A percentile compares a stretch with the other conserved stretches of the same genome.
Evolutionary conservation across 805 yeast species (phyloP).

Genomic region (Barnettozyma californica): DNA sequence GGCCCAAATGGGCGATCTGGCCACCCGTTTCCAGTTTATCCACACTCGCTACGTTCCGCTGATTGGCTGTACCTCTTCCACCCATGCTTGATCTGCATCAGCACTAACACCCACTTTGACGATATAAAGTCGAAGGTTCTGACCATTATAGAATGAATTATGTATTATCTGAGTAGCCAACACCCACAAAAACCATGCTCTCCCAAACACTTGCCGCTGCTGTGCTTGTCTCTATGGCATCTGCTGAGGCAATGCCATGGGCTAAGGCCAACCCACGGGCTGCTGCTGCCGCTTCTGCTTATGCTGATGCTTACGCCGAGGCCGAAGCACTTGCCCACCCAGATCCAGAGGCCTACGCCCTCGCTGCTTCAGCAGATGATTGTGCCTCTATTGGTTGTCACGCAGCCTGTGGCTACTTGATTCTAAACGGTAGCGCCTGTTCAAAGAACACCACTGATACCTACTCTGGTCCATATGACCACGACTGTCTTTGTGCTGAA

Average conservation of each 20-base stretch:
- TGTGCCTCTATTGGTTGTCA: conserved; percentile 30
- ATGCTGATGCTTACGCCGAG: conserved; percentile 20
- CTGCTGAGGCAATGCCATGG: conserved; percentile 18
- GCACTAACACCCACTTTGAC: not conserved
- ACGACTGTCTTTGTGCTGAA: conserved; percentile 22
- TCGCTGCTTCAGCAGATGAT: conserved; percentile 20
- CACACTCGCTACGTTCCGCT: not conserved
- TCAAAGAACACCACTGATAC: conserved; percentile 24
- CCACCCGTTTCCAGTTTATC: not conserved
- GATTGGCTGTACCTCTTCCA: not conserved
- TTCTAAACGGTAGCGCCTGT: conserved; percentile 29
- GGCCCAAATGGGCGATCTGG: not conserved
- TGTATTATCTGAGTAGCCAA: not conserved
- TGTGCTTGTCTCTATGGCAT: not conserved
- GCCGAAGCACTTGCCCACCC: conserved; percentile 19
- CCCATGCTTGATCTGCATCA: not conserved
- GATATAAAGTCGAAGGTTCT: not conserved
- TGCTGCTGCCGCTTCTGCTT: conserved; percentile 18
- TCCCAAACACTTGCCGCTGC: not conserved
- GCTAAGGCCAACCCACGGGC: conserved; percentile 17
- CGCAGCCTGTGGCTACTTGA: conserved; percentile 31
- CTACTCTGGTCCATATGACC: conserved; percentile 21
- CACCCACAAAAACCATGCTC: not conserved
- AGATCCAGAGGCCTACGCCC: conserved; percentile 19
- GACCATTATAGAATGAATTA: not conserved